Evolutionary conservation across 371 early-diverging fungal genomes (phyloP).

Genomic region (Fennellomyces sp.): DNA sequence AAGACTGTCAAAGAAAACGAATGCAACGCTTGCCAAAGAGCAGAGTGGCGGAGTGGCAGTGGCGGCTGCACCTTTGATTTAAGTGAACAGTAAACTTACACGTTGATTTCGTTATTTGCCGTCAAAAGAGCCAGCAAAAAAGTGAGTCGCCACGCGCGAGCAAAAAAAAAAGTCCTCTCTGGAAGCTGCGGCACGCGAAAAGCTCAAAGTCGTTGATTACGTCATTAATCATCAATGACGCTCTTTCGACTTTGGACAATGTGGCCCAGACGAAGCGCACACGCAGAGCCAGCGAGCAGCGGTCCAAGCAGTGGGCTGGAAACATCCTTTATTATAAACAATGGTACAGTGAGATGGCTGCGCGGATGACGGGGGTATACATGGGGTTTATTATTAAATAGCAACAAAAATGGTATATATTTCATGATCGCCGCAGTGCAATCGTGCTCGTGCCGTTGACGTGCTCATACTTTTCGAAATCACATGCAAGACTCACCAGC

Average conservation of each 20-base stretch:
- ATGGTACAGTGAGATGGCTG: too few relatives aligned
- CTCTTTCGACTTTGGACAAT: too few relatives aligned
- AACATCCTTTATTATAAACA: too few relatives aligned
- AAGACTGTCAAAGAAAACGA: background rate
- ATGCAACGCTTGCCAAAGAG: too few relatives aligned
- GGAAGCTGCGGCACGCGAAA: background rate
- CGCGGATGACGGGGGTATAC: too few relatives aligned
- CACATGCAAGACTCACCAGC: slow-evolving; percentile 3
- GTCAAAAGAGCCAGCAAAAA: background rate
- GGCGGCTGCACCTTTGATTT: too few relatives aligned
- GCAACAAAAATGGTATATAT: background rate
- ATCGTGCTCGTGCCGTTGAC: background rate
- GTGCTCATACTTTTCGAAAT: background rate
- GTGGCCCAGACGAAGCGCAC: too few relatives aligned
- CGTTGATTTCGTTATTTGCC: slow-evolving; percentile 4
- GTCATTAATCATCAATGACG: background rate
- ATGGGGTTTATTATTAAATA: background rate
- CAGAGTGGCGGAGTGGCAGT: too few relatives aligned
- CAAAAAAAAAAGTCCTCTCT: background rate
- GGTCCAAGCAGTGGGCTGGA: too few relatives aligned
- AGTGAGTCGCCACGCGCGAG: background rate
- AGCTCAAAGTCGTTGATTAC: background rate
- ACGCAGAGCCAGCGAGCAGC: too few relatives aligned
- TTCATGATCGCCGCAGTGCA: background rate
- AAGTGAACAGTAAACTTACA: background rate